Percentiles rank a stretch among this genome's conserved stretches.
These are phyloP conservation scores for Hypericum androsaemum DNA, from an alignment of 345 rosid species.

Conservation along the genomic window DNA sequence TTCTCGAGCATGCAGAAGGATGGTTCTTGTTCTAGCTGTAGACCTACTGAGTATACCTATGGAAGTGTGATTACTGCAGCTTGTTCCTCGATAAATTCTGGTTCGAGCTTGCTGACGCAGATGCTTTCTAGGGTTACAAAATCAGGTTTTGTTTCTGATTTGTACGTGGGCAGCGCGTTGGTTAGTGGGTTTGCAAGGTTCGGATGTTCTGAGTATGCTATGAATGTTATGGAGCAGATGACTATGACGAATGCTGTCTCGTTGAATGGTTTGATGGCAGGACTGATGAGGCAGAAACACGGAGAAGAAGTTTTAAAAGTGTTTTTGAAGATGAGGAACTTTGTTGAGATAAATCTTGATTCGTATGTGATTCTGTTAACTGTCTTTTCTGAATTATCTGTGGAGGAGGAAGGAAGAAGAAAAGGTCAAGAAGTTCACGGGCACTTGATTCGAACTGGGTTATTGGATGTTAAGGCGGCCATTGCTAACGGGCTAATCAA, in stretches of 20 bases:
- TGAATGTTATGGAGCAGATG: conserved; percentile 53
- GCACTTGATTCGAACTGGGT: conserved; percentile 43
- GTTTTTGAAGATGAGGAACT: conserved; percentile 41
- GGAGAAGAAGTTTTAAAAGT: conserved; percentile 69
- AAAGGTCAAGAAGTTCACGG: conserved; percentile 87
- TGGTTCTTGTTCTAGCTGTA: conserved; percentile 20
- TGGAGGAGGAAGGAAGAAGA: conserved; percentile 42
- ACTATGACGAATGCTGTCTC: conserved; percentile 54
- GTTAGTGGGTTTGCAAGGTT: conserved; percentile 66
- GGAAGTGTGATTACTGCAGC: conserved; percentile 75
- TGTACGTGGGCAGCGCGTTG: conserved; percentile 82
- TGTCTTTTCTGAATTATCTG: conserved; percentile 56
- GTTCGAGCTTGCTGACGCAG: conserved; percentile 59
- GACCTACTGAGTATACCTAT: conserved; percentile 77
- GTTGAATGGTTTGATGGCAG: conserved; percentile 80
- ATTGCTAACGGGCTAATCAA: conserved; percentile 76
- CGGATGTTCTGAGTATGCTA: conserved; percentile 48
- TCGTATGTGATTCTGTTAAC: conserved; percentile 60
- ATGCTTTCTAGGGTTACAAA: conserved; percentile 49
- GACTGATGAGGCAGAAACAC: conserved; percentile 48
- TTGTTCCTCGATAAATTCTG: conserved; percentile 37
- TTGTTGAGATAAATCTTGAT: conserved; percentile 47
- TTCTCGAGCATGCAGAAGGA: conserved; percentile 54
- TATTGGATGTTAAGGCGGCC: conserved; percentile 35
- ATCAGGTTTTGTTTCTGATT: conserved; percentile 57